Evolutionary conservation across 2,329 filamentous ascomycete species (phyloP), one percentile per base, ranked within the genome.

Genomic region (Graphilbum ipis-grandicollis): DNA sequence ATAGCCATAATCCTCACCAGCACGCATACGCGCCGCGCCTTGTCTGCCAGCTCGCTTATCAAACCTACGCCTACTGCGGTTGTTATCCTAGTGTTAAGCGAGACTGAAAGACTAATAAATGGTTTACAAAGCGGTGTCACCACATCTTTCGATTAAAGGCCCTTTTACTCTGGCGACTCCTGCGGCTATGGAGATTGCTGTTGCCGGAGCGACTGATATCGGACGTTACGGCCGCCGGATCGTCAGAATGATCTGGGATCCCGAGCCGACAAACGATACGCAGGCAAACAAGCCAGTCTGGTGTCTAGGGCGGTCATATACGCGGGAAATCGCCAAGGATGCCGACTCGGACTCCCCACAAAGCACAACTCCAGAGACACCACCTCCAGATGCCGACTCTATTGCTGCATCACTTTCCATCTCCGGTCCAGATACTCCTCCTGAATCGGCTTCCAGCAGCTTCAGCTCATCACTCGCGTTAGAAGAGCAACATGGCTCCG

Each of bases 211-310:
- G 39, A 71, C 80, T 39, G 82, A 93, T 50, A 62, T 92, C 41
- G 72, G 80, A 47, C 78, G 80, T 47, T 67, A 67, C 42, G 75
- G 77, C 52, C 81, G 83, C 56, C 79, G 80, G 44, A 75, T 94
- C 48, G 77, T 94, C 41, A 81, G 88, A 58, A 84, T 82, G 60
- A 78, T 96, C 51, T 93, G 85, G 79, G 86, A 94, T 48, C 84
- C 85, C 0, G 76, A 86, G 44, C 86, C 85, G 6, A 73, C 70
- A 43, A 93, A 94, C 58, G 76, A 93, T 52, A 64, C 75, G 39
- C 54, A 60, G 40, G 65, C 68, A 28, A 66, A 75, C 43, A 65
- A 71, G 25, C 73, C 81, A 12, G 81, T 93, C 43, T 96, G 88
- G 86, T 92, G 85, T 50, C 64, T 96, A 7, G 70, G 70, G 25